A percentile compares a stretch with the other conserved stretches of the same genome.
phyloP scores from a whole-genome alignment of 2,329 filamentous ascomycete genomes.

The Aspergillus brunneoviolaceus region DNA sequence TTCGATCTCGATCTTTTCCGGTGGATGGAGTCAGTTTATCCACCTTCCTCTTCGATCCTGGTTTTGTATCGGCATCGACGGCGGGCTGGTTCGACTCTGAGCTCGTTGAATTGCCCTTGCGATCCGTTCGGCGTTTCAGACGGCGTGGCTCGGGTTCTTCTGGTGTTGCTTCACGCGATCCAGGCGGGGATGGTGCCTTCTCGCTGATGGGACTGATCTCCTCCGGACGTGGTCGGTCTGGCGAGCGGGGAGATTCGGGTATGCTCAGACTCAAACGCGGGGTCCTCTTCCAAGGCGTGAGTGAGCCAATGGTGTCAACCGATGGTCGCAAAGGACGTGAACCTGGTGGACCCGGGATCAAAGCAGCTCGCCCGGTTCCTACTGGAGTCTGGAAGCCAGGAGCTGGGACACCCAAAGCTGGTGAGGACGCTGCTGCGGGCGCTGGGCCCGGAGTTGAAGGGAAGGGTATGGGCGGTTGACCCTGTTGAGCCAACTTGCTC shows the following conservation, averaged over 20 bases:
- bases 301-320: slow-evolving; percentile 41
- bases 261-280: slow-evolving; percentile 35
- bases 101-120: slow-evolving; percentile 24
- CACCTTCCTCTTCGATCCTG: slow-evolving; percentile 21
- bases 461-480: slow-evolving; percentile 18
- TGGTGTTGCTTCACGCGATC: slow-evolving; percentile 27
- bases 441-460: slow-evolving; percentile 31
- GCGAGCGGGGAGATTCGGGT: slow-evolving; percentile 39
- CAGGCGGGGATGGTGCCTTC: slow-evolving; percentile 37
- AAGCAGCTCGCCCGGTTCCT: slow-evolving; percentile 24
- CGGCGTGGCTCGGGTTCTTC: slow-evolving; percentile 24
- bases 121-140: slow-evolving; percentile 21
- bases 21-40: slow-evolving; percentile 27
- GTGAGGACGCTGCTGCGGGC: slow-evolving; percentile 21
- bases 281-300: slow-evolving; percentile 46
- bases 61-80: slow-evolving; percentile 21
- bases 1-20: slow-evolving; percentile 33
- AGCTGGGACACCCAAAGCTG: slow-evolving; percentile 24
- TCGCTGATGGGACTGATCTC: slow-evolving; percentile 50
- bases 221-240: slow-evolving; percentile 41
- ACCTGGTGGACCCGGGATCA: slow-evolving; percentile 24
- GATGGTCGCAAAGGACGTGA: slow-evolving; percentile 34
- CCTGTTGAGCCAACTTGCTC: slow-evolving; percentile 17
- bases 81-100: slow-evolving; percentile 18
- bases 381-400: slow-evolving; percentile 31